phyloP scores from a whole-genome alignment of 768 basidiomycete species.

The Gelatoporia subvermispora region DNA sequence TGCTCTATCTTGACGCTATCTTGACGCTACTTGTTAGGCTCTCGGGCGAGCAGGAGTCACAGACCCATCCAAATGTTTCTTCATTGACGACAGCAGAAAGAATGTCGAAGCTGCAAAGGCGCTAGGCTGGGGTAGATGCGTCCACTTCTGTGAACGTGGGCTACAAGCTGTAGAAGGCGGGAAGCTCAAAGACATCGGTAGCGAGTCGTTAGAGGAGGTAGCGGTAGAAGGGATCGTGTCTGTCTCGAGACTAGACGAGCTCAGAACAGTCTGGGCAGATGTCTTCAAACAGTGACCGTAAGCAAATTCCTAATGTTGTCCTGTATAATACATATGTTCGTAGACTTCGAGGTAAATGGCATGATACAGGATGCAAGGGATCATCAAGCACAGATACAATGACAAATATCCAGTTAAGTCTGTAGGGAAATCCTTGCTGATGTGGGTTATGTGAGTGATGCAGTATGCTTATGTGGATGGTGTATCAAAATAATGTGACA shows the following conservation, averaged over 20 bases:
- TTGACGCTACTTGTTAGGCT: conserved; percentile 40
- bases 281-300: conserved; percentile 45
- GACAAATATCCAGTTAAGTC: too few relatives aligned
- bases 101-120: conserved; percentile 66
- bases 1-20: conserved; percentile 2
- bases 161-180: conserved; percentile 62
- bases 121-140: conserved; percentile 69
- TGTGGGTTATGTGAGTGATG: too few relatives aligned
- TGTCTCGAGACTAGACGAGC: conserved; percentile 56
- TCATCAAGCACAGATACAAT: too few relatives aligned
- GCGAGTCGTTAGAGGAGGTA: conserved; percentile 31
- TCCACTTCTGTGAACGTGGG: conserved; percentile 72
- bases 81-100: conserved; percentile 70
- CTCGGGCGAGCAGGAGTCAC: conserved; percentile 53
- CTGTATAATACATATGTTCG: background rate
- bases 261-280: conserved; percentile 71
- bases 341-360: too few relatives aligned
- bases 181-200: conserved; percentile 39
- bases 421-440: too few relatives aligned
- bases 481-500: conserved; percentile 57
- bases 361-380: too few relatives aligned
- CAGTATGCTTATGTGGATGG: too few relatives aligned
- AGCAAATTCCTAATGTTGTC: background rate
- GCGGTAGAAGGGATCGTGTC: conserved; percentile 43
- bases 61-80: conserved; percentile 69